Evolutionary conservation across 805 yeast species (phyloP).

Genomic region (Pichia ethanolica): DNA sequence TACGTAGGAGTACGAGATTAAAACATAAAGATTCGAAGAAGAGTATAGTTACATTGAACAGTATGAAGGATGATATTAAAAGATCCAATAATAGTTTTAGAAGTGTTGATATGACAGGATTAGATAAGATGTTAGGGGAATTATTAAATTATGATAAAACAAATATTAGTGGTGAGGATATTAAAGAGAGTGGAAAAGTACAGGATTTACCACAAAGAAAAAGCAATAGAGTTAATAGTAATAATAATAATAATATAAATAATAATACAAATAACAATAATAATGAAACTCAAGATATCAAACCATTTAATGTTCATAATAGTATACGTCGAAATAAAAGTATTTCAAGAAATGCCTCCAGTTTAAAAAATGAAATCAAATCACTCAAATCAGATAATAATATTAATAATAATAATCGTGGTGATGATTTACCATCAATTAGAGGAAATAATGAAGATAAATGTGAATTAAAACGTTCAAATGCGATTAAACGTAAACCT

Average conservation of each 20-base stretch:
- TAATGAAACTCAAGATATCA: not conserved
- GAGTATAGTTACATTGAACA: not conserved
- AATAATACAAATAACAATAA: too few species aligned
- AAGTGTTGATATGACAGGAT: constrained; percentile 6
- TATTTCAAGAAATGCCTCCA: constrained; percentile 1
- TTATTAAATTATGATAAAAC: not conserved
- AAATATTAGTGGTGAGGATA: too few species aligned
- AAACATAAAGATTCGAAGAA: not conserved
- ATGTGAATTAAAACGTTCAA: constrained; percentile 21
- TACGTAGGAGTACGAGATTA: not conserved
- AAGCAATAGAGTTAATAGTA: not conserved
- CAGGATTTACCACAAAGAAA: not conserved
- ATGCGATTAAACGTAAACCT: constrained; percentile 26
- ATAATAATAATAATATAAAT: not conserved
- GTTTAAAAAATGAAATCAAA: not conserved
- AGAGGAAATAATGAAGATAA: constrained; percentile 7
- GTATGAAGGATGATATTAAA: not conserved
- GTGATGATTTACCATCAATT: too few species aligned
- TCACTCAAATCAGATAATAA: not conserved
- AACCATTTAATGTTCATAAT: not conserved
- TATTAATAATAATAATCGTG: too few species aligned
- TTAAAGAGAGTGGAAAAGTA: too few species aligned
- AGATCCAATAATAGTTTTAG: not conserved
- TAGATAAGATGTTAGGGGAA: constrained; percentile 5
- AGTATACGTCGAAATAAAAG: not conserved